These are phyloP conservation scores for Moniliophthora roreri DNA, from an alignment of 1,284 basidiomycete species.

Conservation along the genomic window DNA sequence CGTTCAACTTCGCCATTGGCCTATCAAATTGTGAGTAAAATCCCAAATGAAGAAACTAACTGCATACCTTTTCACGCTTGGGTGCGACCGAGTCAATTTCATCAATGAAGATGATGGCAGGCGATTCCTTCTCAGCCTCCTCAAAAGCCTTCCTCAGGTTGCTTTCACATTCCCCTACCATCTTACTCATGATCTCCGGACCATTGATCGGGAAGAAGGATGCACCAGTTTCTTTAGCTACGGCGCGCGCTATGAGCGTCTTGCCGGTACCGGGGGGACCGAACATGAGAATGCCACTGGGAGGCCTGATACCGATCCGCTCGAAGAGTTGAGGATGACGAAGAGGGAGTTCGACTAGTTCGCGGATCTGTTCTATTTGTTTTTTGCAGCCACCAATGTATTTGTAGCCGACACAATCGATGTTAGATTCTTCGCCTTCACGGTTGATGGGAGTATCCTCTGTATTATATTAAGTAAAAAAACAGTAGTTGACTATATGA, in stretches of 20 bases:
- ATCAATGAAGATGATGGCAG: constrained; percentile 99
- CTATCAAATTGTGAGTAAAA: constrained; percentile 37
- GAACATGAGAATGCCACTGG: constrained; percentile 95
- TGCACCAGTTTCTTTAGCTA: constrained; percentile 98
- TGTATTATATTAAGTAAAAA: constrained; percentile 28
- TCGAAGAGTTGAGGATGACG: constrained; percentile 99
- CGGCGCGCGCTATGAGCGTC: constrained; percentile 98
- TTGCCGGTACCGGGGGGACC: constrained; percentile 98
- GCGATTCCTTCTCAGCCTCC: constrained; percentile 99
- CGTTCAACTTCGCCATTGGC: constrained; percentile 99
- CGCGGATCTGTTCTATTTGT: constrained; percentile 99
- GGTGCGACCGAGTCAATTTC: constrained; percentile 99
- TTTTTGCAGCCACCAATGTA: constrained; percentile 99
- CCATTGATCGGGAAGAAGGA: constrained; percentile 99
- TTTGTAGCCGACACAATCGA: constrained; percentile 97
- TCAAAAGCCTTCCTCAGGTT: constrained; percentile 98
- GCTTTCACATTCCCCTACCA: constrained; percentile 98
- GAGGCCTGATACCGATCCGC: constrained; percentile 99
- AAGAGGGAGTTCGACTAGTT: constrained; percentile 96
- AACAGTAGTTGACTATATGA: constrained; percentile 9
- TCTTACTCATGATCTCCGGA: constrained; percentile 99
- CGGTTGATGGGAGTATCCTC: constrained; percentile 99
- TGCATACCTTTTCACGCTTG: constrained; percentile 92
- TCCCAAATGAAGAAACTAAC: constrained; percentile 1
- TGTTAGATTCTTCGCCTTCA: constrained; percentile 97